A percentile compares a stretch with the other conserved stretches of the same genome.
Evolutionary conservation across 108 stramenopile species (phyloP).

Genomic region (Phaeodactylum tricornutum): DNA sequence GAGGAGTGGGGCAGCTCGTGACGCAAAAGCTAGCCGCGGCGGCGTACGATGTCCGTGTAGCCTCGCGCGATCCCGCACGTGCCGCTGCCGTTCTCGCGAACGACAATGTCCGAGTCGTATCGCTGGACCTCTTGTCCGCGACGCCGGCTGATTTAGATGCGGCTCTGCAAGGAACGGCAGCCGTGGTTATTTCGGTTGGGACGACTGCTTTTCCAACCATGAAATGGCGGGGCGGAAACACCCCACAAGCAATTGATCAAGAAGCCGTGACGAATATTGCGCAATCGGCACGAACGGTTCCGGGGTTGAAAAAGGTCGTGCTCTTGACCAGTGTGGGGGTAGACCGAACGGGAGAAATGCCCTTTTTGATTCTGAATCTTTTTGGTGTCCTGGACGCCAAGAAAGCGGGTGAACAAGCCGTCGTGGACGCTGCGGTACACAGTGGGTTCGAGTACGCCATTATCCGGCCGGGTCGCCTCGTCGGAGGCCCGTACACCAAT

Average conservation of each 20-base stretch:
- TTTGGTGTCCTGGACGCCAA: conserved; percentile 73
- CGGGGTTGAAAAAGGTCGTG: conserved; percentile 21
- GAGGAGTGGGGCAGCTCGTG: conserved; percentile 43
- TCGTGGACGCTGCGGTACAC: conserved; percentile 18
- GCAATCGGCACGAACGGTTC: conserved; percentile 9
- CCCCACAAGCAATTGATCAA: conserved; percentile 53
- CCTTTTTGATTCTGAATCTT: conserved; percentile 65
- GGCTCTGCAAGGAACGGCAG: conserved; percentile 25
- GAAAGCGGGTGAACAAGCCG: conserved; percentile 40
- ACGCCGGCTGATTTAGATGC: conserved; percentile 1
- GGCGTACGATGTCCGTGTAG: conserved; percentile 28
- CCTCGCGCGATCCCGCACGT: conserved; percentile 19
- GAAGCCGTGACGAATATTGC: conserved; percentile 28
- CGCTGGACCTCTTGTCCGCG: conserved; percentile 26
- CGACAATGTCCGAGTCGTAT: conserved; percentile 20
- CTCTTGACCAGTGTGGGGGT: conserved; percentile 56
- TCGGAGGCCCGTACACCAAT: conserved; percentile 61
- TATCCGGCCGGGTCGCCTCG: conserved; percentile 45
- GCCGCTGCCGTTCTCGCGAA: conserved; percentile 20
- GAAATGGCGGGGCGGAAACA: conserved; percentile 50
- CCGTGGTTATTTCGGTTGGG: conserved; percentile 51
- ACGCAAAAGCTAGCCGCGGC: conserved; percentile 24
- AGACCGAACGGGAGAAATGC: conserved; percentile 38
- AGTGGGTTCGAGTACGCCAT: conserved; percentile 32
- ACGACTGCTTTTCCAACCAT: conserved; percentile 60